phyloP scores from a whole-genome alignment of 495 filamentous ascomycete species.

The Aspergillus mulundensis region DNA sequence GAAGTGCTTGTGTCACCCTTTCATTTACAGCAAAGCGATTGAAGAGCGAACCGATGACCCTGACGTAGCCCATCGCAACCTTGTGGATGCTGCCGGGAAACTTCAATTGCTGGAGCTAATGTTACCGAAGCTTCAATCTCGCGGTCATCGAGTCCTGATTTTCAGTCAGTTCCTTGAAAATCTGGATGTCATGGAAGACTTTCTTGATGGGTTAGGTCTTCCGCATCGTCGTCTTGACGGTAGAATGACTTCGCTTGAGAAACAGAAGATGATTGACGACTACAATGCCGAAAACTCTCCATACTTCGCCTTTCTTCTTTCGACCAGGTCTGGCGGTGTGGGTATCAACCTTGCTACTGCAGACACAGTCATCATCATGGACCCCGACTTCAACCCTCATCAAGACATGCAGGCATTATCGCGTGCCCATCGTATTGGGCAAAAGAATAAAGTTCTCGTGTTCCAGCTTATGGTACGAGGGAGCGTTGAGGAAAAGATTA shows the following conservation, averaged over 20 bases:
- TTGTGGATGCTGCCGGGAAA: conserved; percentile 90
- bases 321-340: conserved; percentile 90
- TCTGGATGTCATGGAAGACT: conserved; percentile 88
- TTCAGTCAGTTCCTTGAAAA: conserved; percentile 95
- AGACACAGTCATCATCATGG: conserved; percentile 96
- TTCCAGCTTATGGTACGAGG: conserved; percentile 89
- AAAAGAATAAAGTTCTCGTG: conserved; percentile 90
- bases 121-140: conserved; percentile 81
- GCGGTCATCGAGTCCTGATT: conserved; percentile 89
- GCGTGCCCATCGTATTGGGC: conserved; percentile 91
- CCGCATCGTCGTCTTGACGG: conserved; percentile 81
- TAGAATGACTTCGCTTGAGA: conserved; percentile 70
- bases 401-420: conserved; percentile 96
- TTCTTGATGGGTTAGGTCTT: conserved; percentile 67
- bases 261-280: conserved; percentile 88
- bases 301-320: conserved; percentile 85
- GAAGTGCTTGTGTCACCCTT: conserved; percentile 93
- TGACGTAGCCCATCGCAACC: conserved; percentile 61
- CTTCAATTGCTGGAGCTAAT: conserved; percentile 81
- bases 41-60: conserved; percentile 65
- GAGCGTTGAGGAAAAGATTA: conserved; percentile 89
- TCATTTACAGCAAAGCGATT: conserved; percentile 83
- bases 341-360: conserved; percentile 97
- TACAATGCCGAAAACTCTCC: conserved; percentile 84
- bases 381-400: conserved; percentile 97